Percentiles rank a stretch among this genome's conserved stretches.
Conservation (phyloP, 208 protist species). For the Angomonas desouzai region DNA sequence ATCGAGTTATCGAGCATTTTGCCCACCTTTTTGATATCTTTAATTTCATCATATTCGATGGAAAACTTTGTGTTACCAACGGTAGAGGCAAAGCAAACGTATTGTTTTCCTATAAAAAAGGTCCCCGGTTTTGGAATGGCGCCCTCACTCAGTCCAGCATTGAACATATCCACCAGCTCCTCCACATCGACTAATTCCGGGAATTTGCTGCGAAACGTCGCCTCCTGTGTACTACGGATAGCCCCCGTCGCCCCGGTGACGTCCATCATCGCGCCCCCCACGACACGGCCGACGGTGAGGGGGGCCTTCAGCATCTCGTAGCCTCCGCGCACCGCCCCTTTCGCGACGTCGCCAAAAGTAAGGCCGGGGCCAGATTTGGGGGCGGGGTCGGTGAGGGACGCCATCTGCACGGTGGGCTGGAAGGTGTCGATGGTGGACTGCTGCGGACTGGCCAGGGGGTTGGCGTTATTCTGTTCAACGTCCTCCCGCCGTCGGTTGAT, state of each 20-base stretch:
- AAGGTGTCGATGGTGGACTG: constrained; percentile 23
- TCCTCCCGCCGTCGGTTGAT: background rate
- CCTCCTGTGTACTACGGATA: constrained; percentile 59
- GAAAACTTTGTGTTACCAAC: constrained; percentile 37
- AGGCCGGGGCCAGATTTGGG: constrained; percentile 13
- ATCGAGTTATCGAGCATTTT: constrained; percentile 75
- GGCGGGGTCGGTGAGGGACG: constrained; percentile 47
- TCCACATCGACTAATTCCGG: constrained; percentile 39
- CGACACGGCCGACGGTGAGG: constrained; percentile 51
- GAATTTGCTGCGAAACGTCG: constrained; percentile 54
- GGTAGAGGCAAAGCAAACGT: constrained; percentile 61
- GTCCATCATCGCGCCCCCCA: constrained; percentile 65
- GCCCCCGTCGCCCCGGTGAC: constrained; percentile 59
- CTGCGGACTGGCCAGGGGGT: background rate
- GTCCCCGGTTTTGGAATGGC: constrained; percentile 45
- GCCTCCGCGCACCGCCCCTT: constrained; percentile 57
- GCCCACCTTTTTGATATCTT: constrained; percentile 62
- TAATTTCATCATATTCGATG: constrained; percentile 80
- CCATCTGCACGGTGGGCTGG: constrained; percentile 65
- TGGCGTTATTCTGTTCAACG: background rate
- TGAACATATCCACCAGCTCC: constrained; percentile 58
- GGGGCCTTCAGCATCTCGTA: constrained; percentile 66
- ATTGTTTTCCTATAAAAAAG: constrained; percentile 63
- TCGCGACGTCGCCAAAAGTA: constrained; percentile 47
- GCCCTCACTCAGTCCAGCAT: constrained; percentile 41